A percentile compares a stretch with the other conserved stretches of the same genome.
Evolutionary conservation across 305 asterid species (phyloP).

Genomic region (Plantago coronopus): DNA sequence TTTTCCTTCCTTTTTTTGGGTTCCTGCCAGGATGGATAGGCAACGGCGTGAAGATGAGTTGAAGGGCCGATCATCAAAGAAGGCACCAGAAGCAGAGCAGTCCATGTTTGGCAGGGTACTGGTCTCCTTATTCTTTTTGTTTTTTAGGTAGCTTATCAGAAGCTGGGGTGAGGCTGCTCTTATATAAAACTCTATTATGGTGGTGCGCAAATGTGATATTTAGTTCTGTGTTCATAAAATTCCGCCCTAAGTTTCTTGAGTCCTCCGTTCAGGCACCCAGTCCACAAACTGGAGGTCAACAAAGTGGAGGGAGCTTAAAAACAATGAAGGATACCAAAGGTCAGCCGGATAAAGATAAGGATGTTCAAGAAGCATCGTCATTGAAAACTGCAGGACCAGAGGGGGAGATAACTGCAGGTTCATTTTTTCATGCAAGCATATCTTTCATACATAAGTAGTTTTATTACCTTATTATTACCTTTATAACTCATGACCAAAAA

Average conservation of each 20-base stretch:
- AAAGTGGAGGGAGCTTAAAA: conserved; percentile 72
- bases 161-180: conserved; percentile 6
- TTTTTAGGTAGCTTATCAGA: not conserved
- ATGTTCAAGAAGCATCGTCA: conserved; percentile 70
- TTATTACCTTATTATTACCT: not conserved
- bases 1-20: conserved; percentile 1
- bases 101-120: conserved; percentile 74
- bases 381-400: conserved; percentile 89
- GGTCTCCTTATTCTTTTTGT: not conserved
- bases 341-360: conserved; percentile 79
- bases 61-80: conserved; percentile 81
- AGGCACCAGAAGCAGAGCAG: conserved; percentile 76
- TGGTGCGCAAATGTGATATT: conserved; percentile 9
- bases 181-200: not conserved
- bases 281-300: conserved; percentile 76
- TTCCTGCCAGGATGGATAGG: conserved; percentile 79
- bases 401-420: conserved; percentile 97
- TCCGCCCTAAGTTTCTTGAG: conserved; percentile 15
- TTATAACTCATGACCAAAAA: conserved; percentile 9
- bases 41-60: conserved; percentile 94
- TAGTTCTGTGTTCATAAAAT: conserved; percentile 11
- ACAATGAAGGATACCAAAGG: conserved; percentile 69
- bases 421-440: conserved; percentile 38
- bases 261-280: conserved; percentile 64
- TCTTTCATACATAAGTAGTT: conserved; percentile 16